Evolutionary conservation across 352 stramenopile species (phyloP), one percentile per base, ranked within the genome.

Genomic region (Elongisporangium anandrum): DNA sequence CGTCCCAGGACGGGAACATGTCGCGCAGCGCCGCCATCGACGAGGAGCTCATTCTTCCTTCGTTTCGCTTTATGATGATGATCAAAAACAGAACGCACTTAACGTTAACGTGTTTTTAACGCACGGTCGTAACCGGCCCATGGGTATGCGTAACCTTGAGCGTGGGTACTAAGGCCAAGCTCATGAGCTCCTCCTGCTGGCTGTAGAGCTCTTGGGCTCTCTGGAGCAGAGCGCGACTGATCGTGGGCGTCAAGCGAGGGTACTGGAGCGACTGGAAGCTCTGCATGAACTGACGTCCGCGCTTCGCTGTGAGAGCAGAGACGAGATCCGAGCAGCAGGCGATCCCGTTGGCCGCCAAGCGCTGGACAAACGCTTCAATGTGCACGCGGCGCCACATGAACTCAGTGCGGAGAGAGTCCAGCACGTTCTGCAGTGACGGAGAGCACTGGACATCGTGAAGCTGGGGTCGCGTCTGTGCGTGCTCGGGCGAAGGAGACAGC

Each of bases 1-100:
- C 57, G 62, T 95, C 85, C 80, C 83, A 95, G 22, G 66, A 65
- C 52, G 83, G 81, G 68, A 95, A 95, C 70, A 95, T 90, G 41
- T 65, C 71, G 45, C 73, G 69, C 67, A 95, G 75, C 56, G 77
- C 75, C 13, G 59, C 72, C 66, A 94, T 91, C 45, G 21, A 26
- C 20, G 26, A 29, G 50, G 9, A n/a, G 41, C 20, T 57, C 34
- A 21, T 21, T 24, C n/a, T 56, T 62, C 15, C 41, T 60, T 52
- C 41, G 52, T 57, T 57, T 49, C n/a, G 52, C 24, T 47, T 57
- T 48, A n/a, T n/a, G n/a, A n/a, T n/a, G n/a, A n/a, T n/a, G n/a
- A n/a, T n/a, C n/a, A n/a, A n/a, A n/a, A n/a, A n/a, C n/a, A n/a
- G n/a, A n/a, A n/a, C n/a, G n/a, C n/a, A n/a, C n/a, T n/a, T n/a